Conservation (phyloP, 352 stramenopile species). For the Pythium aquatile region DNA sequence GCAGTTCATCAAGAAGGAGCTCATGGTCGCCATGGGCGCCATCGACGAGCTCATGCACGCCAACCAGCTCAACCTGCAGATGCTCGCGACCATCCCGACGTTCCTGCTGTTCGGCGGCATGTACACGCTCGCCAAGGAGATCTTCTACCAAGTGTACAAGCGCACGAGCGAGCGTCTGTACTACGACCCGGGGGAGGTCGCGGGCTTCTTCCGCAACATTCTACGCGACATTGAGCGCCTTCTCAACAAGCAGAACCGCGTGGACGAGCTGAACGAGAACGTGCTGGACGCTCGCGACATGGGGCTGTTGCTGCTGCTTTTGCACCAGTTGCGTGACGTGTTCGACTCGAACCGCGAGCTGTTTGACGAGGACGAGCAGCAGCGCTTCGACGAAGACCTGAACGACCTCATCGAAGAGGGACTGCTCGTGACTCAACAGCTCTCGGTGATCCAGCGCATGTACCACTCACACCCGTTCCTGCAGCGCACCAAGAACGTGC, state of each 20-base stretch:
- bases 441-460: slow-evolving; percentile 87
- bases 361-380: slow-evolving; percentile 77
- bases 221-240: slow-evolving; percentile 81
- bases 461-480: slow-evolving; percentile 84
- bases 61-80: slow-evolving; percentile 86
- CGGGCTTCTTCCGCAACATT: slow-evolving; percentile 73
- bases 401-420: slow-evolving; percentile 79
- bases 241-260: slow-evolving; percentile 80
- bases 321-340: slow-evolving; percentile 75
- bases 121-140: slow-evolving; percentile 57
- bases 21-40: slow-evolving; percentile 85
- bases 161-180: slow-evolving; percentile 76
- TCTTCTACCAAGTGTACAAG: slow-evolving; percentile 73
- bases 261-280: slow-evolving; percentile 26
- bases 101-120: slow-evolving; percentile 75
- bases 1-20: slow-evolving; percentile 89
- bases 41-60: slow-evolving; percentile 88
- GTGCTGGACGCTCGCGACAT: slow-evolving; percentile 66
- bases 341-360: slow-evolving; percentile 69
- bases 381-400: slow-evolving; percentile 82
- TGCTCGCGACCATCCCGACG: slow-evolving; percentile 82
- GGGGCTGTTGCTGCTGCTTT: slow-evolving; percentile 65
- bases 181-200: slow-evolving; percentile 75
- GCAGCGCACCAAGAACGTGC: slow-evolving; percentile 51
- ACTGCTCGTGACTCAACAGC: slow-evolving; percentile 71